These are phyloP conservation scores for Xylaria acuta DNA, from an alignment of 495 filamentous ascomycete genomes.

Conservation along the genomic window DNA sequence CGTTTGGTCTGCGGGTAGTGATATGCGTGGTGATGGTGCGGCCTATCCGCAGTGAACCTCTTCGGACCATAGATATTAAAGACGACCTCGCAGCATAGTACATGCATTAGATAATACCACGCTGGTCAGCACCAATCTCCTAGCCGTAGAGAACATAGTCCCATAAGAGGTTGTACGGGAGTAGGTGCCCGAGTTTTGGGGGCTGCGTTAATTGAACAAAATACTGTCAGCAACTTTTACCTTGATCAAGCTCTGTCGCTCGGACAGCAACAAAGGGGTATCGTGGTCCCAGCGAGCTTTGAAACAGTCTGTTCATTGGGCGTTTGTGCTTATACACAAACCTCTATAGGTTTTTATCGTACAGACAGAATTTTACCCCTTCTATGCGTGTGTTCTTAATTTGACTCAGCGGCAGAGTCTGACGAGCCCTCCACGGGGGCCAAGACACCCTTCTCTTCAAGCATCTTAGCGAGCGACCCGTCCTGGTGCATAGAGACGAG, in stretches of 20 bases:
- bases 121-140: background rate
- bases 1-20: slow-evolving; percentile 86
- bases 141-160: background rate
- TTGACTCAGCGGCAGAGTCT: slow-evolving; percentile 25
- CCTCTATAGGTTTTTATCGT: slow-evolving; percentile 23
- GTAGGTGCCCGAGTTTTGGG: background rate
- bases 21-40: slow-evolving; percentile 85
- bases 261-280: background rate
- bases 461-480: slow-evolving; percentile 86
- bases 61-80: background rate
- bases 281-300: background rate
- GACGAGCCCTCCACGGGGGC: slow-evolving; percentile 38
- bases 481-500: slow-evolving; percentile 97
- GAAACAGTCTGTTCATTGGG: slow-evolving; percentile 1
- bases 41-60: slow-evolving; percentile 51
- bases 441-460: slow-evolving; percentile 89
- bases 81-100: background rate
- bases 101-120: background rate
- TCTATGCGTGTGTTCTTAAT: slow-evolving; percentile 12
- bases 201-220: background rate
- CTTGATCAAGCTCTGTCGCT: background rate
- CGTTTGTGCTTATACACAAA: slow-evolving; percentile 18
- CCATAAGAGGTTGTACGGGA: background rate
- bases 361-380: slow-evolving; percentile 6
- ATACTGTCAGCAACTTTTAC: background rate